Evolutionary conservation across 2,329 filamentous ascomycete species (phyloP).

Genomic region (Gaeumannomyces tritici): DNA sequence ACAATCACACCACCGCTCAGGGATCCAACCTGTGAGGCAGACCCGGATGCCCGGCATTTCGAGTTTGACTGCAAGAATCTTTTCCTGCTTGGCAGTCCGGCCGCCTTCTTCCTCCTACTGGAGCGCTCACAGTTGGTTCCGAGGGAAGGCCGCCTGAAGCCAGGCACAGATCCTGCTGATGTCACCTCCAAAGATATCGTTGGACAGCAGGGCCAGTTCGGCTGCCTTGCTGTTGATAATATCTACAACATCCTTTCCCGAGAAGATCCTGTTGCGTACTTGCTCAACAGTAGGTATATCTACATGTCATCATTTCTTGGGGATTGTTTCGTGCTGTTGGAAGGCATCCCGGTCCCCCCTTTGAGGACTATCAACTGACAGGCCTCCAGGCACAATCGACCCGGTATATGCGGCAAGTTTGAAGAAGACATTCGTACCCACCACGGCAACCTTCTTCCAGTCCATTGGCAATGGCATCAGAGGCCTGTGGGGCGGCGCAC

Average conservation of each 20-base stretch:
- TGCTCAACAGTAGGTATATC: conserved; percentile 55
- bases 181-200: conserved; percentile 48
- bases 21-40: conserved; percentile 7
- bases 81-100: conserved; percentile 83
- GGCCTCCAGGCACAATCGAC: conserved; percentile 61
- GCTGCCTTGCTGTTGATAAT: conserved; percentile 89
- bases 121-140: conserved; percentile 66
- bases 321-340: too few species aligned
- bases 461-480: conserved; percentile 55
- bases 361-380: background rate
- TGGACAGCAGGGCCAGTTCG: conserved; percentile 73
- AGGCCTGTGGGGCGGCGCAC: conserved; percentile 26
- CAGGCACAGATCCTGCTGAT: conserved; percentile 59
- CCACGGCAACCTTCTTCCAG: conserved; percentile 55
- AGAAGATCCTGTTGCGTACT: conserved; percentile 74
- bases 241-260: conserved; percentile 82
- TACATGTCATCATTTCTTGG: background rate
- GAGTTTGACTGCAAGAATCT: conserved; percentile 88
- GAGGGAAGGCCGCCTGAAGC: conserved; percentile 65
- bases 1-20: conserved; percentile 49
- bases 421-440: conserved; percentile 71
- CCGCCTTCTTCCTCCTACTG: conserved; percentile 84
- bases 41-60: conserved; percentile 49
- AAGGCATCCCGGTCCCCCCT: too few species aligned
- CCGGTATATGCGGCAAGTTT: conserved; percentile 66